Percentiles rank a stretch among this genome's conserved stretches.
Evolutionary conservation across 768 basidiomycete genomes (phyloP).

Genomic region (Grammothele lineata): DNA sequence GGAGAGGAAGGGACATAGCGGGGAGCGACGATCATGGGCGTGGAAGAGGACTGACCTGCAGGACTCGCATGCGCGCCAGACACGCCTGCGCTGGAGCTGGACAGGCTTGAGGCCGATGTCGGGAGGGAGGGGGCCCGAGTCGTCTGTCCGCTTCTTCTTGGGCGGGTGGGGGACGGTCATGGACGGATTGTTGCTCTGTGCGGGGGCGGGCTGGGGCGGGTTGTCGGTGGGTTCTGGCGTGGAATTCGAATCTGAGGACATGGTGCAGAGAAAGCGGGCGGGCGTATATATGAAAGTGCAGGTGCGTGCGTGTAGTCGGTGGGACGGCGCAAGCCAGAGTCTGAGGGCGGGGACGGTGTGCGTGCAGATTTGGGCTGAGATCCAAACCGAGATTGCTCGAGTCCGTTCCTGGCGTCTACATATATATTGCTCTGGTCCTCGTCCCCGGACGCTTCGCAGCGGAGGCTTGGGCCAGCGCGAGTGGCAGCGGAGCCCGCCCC

Average conservation of each 20-base stretch:
- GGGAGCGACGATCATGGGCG: conserved; percentile 9
- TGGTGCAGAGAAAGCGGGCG: conserved; percentile 18
- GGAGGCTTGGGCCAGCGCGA: too few species aligned
- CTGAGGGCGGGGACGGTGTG: too few species aligned
- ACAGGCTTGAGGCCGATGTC: conserved; percentile 67
- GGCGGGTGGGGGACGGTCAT: conserved; percentile 39
- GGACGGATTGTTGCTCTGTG: conserved; percentile 7
- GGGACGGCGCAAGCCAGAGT: conserved; percentile 3
- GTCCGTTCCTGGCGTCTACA: conserved; percentile 12
- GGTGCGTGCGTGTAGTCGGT: neutral
- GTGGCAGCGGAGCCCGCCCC: too few species aligned
- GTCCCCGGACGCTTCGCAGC: neutral
- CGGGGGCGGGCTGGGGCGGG: conserved; percentile 33
- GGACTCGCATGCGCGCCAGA: conserved; percentile 88
- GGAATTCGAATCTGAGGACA: conserved; percentile 14
- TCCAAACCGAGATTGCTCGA: too few species aligned
- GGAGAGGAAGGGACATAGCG: neutral
- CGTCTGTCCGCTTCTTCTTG: conserved; percentile 80
- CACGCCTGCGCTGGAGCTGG: conserved; percentile 72
- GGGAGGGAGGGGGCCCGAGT: conserved; percentile 33
- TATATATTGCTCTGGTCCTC: neutral
- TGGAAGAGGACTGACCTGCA: conserved; percentile 54
- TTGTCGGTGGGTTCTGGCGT: conserved; percentile 47
- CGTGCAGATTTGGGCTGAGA: too few species aligned
- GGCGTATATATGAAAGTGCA: conserved; percentile 16